These are phyloP conservation scores for Hysterangium stoloniferum DNA, from an alignment of 768 basidiomycete species.

Conservation along the genomic window DNA sequence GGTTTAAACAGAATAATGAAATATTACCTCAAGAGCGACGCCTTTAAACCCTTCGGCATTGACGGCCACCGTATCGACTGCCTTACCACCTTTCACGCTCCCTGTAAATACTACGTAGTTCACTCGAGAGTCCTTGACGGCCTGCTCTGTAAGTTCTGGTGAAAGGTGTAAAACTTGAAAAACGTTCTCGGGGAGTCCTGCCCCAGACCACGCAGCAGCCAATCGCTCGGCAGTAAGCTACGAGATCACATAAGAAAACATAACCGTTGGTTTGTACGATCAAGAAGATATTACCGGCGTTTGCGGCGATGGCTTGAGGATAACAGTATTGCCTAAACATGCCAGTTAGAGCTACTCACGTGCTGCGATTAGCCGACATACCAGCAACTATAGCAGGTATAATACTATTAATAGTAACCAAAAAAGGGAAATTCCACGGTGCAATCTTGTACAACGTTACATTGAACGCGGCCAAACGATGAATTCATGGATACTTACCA, in stretches of 20 bases:
- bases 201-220: conserved; percentile 53
- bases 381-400: conserved; percentile 80
- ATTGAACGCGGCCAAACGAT: conserved; percentile 56
- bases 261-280: background rate
- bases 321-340: conserved; percentile 75
- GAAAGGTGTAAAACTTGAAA: conserved; percentile 73
- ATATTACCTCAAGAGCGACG: conserved; percentile 69
- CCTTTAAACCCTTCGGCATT: conserved; percentile 71
- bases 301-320: conserved; percentile 95
- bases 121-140: conserved; percentile 56
- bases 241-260: background rate
- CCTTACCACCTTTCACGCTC: conserved; percentile 66
- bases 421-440: conserved; percentile 68
- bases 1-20: conserved; percentile 12
- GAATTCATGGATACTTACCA: conserved; percentile 90
- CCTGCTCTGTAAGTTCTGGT: conserved; percentile 48
- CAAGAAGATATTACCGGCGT: conserved; percentile 45
- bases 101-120: conserved; percentile 92
- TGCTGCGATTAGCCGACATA: background rate
- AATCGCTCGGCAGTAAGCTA: conserved; percentile 76
- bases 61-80: conserved; percentile 65
- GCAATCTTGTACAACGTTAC: background rate
- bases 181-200: conserved; percentile 71
- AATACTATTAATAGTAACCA: conserved; percentile 85
- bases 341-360: background rate